Conservation (phyloP, 768 basidiomycete species). For the Amanita phalloides region DNA sequence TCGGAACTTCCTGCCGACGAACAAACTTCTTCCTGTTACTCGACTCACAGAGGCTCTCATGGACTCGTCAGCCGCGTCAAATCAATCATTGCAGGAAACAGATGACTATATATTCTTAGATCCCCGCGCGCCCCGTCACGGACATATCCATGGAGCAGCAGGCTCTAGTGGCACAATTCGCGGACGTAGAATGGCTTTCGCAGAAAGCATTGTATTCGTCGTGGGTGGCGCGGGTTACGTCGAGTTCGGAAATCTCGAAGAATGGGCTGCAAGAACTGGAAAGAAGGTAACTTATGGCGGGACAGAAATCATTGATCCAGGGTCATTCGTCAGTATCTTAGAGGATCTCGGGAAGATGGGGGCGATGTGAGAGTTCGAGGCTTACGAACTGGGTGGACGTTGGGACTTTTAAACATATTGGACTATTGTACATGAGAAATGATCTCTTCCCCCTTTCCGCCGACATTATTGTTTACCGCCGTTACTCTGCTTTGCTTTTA, state of each 20-base stretch:
- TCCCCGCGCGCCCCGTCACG: constrained; percentile 66
- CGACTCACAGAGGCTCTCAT: constrained; percentile 92
- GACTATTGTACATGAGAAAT: not conserved
- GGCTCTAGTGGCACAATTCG: constrained; percentile 31
- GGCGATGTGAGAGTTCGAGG: not conserved
- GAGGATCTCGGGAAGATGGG: constrained; percentile 48
- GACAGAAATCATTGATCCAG: constrained; percentile 90
- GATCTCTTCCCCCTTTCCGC: not conserved
- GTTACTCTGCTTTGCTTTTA: constrained; percentile 59
- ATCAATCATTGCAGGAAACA: constrained; percentile 90
- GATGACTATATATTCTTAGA: constrained; percentile 95
- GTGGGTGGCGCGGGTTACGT: constrained; percentile 97
- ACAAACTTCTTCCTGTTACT: constrained; percentile 88
- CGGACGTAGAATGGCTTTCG: constrained; percentile 61
- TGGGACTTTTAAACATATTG: not conserved
- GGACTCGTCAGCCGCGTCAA: constrained; percentile 92
- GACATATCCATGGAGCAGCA: constrained; percentile 40
- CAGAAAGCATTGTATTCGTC: constrained; percentile 84
- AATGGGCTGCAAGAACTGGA: constrained; percentile 79
- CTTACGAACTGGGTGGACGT: not conserved
- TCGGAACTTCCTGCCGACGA: constrained; percentile 93
- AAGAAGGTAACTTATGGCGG: constrained; percentile 90
- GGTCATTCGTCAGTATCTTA: constrained; percentile 68
- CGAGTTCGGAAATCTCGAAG: constrained; percentile 92
- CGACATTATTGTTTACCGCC: constrained; percentile 31